phyloP scores from a whole-genome alignment of 2,329 filamentous ascomycete species.

The Teratosphaeria pseudoeucalypti region DNA sequence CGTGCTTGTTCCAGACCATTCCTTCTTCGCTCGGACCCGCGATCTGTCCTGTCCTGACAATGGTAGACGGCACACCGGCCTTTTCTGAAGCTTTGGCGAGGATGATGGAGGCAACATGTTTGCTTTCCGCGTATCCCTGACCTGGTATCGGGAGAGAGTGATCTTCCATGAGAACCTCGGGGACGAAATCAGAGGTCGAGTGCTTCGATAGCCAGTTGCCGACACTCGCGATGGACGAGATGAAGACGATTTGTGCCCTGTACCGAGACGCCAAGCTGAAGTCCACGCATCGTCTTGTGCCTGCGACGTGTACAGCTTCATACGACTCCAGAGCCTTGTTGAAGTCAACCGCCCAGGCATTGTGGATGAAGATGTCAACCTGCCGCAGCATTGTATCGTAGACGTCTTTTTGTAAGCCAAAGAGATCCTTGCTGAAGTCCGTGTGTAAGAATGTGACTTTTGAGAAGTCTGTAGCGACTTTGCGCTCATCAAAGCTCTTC shows the following conservation, averaged over 20 bases:
- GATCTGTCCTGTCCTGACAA: conserved; percentile 17
- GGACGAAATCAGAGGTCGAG: conserved; percentile 13
- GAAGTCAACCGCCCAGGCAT: conserved; percentile 30
- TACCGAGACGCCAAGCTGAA: conserved; percentile 15
- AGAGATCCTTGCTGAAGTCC: conserved; percentile 13
- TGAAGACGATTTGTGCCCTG: conserved; percentile 26
- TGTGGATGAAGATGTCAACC: conserved; percentile 25
- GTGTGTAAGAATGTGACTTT: conserved; percentile 6
- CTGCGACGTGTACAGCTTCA: conserved; percentile 21
- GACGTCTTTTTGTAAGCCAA: conserved; percentile 15
- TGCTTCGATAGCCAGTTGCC: conserved; percentile 15
- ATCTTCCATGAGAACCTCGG: conserved; percentile 22
- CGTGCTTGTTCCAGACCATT: conserved; percentile 30
- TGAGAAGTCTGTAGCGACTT: conserved; percentile 12
- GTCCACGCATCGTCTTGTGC: conserved; percentile 18
- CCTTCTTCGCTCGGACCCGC: conserved; percentile 14
- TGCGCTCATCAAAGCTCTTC: conserved; percentile 13
- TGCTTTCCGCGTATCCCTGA: conserved; percentile 30
- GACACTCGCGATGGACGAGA: conserved; percentile 30
- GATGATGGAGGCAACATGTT: conserved; percentile 26
- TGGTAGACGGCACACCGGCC: conserved; percentile 11
- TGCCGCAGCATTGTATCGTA: conserved; percentile 14
- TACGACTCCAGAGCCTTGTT: conserved; percentile 25
- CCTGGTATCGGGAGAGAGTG: conserved; percentile 12
- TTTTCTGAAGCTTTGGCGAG: conserved; percentile 20